Conservation (phyloP, 768 basidiomycete genomes). For the Hemileccinum impolitum region DNA sequence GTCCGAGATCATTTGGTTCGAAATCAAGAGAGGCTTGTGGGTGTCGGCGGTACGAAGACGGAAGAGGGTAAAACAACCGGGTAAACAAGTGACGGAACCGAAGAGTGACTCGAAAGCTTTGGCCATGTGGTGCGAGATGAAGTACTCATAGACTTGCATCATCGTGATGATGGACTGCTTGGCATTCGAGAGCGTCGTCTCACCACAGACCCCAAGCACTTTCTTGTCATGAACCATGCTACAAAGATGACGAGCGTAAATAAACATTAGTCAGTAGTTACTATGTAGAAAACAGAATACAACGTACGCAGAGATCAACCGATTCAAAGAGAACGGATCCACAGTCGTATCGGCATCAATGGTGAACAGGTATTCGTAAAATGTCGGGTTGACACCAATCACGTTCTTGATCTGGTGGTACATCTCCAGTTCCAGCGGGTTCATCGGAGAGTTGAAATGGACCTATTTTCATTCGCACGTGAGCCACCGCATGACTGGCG, state of each 20-base stretch:
- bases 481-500: background rate
- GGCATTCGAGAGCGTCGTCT: constrained; percentile 88
- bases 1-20: constrained; percentile 85
- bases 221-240: constrained; percentile 98
- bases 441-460: constrained; percentile 96
- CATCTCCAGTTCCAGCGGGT: constrained; percentile 94
- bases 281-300: background rate
- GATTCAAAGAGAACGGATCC: constrained; percentile 81
- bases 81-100: constrained; percentile 96
- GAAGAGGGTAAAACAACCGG: constrained; percentile 98
- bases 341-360: constrained; percentile 96
- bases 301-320: constrained; percentile 88
- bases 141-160: constrained; percentile 99
- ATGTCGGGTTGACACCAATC: constrained; percentile 97
- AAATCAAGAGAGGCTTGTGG: constrained; percentile 91
- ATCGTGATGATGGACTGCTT: constrained; percentile 95
- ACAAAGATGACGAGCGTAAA: background rate
- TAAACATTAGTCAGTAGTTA: background rate
- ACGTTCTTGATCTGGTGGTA: constrained; percentile 99
- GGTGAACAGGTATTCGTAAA: constrained; percentile 95
- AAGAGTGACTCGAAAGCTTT: constrained; percentile 98
- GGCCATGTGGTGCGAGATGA: constrained; percentile 97
- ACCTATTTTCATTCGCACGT: constrained; percentile 48
- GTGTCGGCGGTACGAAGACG: constrained; percentile 92
- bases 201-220: constrained; percentile 91